A percentile compares a stretch with the other conserved stretches of the same genome.
Evolutionary conservation across 2,329 filamentous ascomycete species (phyloP).

Genomic region (Zymoseptoria passerinii): DNA sequence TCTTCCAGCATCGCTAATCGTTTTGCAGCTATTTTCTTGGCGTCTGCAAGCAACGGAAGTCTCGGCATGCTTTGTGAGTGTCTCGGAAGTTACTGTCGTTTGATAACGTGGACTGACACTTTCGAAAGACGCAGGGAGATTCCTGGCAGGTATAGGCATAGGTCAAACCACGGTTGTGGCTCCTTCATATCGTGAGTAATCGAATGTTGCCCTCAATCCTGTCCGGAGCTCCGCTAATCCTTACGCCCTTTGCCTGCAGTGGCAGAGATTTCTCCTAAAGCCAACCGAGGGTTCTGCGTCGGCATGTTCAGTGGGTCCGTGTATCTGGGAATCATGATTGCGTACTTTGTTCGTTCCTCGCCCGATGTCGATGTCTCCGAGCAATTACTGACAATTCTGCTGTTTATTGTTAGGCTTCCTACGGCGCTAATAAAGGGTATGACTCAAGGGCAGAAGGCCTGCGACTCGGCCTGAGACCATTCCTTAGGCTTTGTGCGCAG

Average conservation of each 20-base stretch:
- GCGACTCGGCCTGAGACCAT: not conserved
- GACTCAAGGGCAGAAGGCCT: not conserved
- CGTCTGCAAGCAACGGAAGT: conserved; percentile 33
- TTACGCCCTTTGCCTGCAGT: conserved; percentile 27
- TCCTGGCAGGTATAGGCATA: conserved; percentile 36
- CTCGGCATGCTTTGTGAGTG: conserved; percentile 25
- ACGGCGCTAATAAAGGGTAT: not conserved
- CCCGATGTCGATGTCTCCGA: too few species aligned
- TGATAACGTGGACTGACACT: too few species aligned
- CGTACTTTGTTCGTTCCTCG: conserved; percentile 55
- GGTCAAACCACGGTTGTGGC: conserved; percentile 50
- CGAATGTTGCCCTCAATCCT: too few species aligned
- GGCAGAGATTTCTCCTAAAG: conserved; percentile 38
- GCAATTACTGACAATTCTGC: too few species aligned
- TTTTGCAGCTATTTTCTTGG: too few species aligned
- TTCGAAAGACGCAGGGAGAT: conserved; percentile 28
- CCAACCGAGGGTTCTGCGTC: conserved; percentile 55
- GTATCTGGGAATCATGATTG: conserved; percentile 66
- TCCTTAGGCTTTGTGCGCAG: not conserved
- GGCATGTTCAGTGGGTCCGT: conserved; percentile 63
- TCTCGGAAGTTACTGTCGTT: too few species aligned
- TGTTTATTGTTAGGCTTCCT: too few species aligned
- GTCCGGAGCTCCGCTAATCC: too few species aligned
- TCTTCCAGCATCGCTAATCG: too few species aligned
- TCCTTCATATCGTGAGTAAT: conserved; percentile 53